Evolutionary conservation across 78 protist genomes (phyloP).

Genomic region (Speleostelium caveatum): DNA sequence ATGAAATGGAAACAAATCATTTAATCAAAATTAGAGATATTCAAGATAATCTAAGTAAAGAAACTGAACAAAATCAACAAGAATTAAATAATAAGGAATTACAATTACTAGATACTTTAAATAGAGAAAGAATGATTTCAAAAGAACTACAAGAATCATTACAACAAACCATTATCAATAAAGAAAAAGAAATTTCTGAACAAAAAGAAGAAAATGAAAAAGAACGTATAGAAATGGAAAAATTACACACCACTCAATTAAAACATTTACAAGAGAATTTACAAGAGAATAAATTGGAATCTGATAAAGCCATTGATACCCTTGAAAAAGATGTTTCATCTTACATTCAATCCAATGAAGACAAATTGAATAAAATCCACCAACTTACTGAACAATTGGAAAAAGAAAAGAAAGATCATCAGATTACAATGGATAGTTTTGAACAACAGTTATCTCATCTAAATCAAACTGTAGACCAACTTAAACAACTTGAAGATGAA

Average conservation of each 20-base stretch:
- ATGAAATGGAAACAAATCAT: not conserved
- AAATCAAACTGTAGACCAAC: too few species aligned
- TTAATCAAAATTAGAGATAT: not conserved
- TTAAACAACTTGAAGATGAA: too few species aligned
- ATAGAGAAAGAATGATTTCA: not conserved
- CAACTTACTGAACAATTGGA: not conserved
- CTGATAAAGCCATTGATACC: not conserved
- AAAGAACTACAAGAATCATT: not conserved
- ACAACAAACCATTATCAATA: not conserved
- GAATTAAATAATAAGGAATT: not conserved
- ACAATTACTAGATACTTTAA: not conserved
- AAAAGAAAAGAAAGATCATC: too few species aligned
- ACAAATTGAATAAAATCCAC: not conserved
- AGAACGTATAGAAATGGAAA: not conserved
- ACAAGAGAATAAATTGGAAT: not conserved
- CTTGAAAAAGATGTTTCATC: not conserved
- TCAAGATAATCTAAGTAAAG: not conserved
- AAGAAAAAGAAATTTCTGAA: not conserved
- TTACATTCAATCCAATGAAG: too few species aligned
- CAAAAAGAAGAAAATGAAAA: not conserved
- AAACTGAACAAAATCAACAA: not conserved
- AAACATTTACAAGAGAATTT: not conserved
- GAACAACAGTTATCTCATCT: too few species aligned
- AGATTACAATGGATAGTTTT: too few species aligned
- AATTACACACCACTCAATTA: not conserved